Conservation (phyloP, 2,329 filamentous ascomycete species). For the Geosmithia flava region DNA sequence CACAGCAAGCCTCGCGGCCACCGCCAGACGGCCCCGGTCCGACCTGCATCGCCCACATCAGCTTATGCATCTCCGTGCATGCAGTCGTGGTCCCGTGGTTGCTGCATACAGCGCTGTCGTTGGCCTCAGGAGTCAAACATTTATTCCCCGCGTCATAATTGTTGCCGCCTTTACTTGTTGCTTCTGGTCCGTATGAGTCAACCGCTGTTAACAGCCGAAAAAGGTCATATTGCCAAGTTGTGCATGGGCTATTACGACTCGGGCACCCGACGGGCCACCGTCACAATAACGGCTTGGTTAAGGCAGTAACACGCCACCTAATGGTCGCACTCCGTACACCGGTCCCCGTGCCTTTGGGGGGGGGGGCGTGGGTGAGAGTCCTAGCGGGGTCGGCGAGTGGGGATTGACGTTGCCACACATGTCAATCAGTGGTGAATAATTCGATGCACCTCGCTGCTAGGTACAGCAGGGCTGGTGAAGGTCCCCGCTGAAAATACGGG, state of each 20-base stretch:
- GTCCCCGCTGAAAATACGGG: not conserved
- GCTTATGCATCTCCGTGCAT: slow-evolving; percentile 16
- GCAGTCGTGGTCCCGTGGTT: slow-evolving; percentile 16
- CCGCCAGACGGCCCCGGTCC: not conserved
- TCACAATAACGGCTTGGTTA: too few species aligned
- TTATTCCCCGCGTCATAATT: not conserved
- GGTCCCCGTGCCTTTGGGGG: not conserved
- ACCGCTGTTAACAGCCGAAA: not conserved
- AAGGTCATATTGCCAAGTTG: not conserved
- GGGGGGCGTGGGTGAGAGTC: not conserved
- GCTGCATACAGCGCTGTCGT: not conserved
- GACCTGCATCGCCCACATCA: slow-evolving; percentile 9
- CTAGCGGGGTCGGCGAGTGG: not conserved
- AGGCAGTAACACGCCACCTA: too few species aligned
- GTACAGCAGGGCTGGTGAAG: not conserved
- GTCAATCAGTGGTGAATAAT: not conserved
- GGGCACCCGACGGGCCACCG: not conserved
- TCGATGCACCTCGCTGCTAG: not conserved
- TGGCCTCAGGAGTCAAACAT: not conserved
- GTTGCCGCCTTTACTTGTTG: not conserved
- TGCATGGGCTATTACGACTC: not conserved
- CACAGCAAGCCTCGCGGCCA: not conserved
- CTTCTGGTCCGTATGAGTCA: not conserved
- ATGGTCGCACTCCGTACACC: too few species aligned
- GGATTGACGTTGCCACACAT: not conserved